Base-by-base conservation (phyloP, 2,329 filamentous ascomycete species). In the Hymenoscyphus fructigenus region DNA sequence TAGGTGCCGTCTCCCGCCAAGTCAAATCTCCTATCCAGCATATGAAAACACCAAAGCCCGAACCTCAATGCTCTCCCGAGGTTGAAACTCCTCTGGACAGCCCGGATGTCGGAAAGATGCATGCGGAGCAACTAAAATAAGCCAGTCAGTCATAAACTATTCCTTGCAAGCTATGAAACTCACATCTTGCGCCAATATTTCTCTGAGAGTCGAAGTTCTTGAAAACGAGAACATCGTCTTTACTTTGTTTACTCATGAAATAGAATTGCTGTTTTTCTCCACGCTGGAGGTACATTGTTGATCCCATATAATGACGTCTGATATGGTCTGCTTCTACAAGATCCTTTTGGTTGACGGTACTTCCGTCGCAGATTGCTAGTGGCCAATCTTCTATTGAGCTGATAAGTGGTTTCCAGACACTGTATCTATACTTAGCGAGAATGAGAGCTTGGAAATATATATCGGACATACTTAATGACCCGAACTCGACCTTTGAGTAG, bases 301-400 rank as follows among this genome's bases (percentile, higher is more conserved):
- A 55, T 34, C 66, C 66, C 20, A 60, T 56, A 55, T 65, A 67
- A 20, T 67, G 38, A 6, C 61, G 47, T 50, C 63, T 34, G 15
- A 67, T 47, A 47, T 53, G 44, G 34, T 67, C 66, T n/a, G 60
- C 53, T 36, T 63, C 63, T 10, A 63, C 36, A 5, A 67, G 58
- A 50, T 58, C 60, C 47, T 55, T 26, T 9, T n/a, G 26, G 32
- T 38, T 47, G n/a, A 63, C 53, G 9, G 61, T 65, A 32, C 53
- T 65, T 17, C 63, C 63, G 56, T 67, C 66, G 61, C 63, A 67
- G 10, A 67, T 20, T 12, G 66, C 66, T 5, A 65, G 58, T 14
- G 66, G 66, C 57, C 60, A 65, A 44, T 53, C 47, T 20, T 23
- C 20, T 20, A 53, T 14, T n/a, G n/a, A 20, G n/a, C 3, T 9